phyloP scores from a whole-genome alignment of 352 stramenopile genomes.

The Globisporangium irregulare region DNA sequence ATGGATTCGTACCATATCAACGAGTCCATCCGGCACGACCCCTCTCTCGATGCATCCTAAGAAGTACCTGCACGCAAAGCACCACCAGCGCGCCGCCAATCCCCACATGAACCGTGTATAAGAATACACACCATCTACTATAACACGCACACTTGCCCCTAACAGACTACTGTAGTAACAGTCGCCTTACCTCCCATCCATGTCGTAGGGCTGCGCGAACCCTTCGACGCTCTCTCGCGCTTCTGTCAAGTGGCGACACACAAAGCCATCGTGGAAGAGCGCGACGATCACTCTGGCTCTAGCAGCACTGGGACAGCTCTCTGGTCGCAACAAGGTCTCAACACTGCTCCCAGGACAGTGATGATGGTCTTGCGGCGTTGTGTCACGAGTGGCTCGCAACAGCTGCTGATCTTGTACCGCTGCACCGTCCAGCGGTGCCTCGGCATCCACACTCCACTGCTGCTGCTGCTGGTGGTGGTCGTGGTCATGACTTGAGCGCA shows the following conservation, averaged over 20 bases:
- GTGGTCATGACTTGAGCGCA: not conserved
- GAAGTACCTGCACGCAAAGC: constrained; percentile 45
- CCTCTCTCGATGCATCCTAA: constrained; percentile 53
- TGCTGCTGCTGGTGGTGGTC: not conserved
- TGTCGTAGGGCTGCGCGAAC: constrained; percentile 70
- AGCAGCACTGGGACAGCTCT: not conserved
- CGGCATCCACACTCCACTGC: not conserved
- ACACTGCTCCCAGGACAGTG: not conserved
- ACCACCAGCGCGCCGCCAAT: not conserved
- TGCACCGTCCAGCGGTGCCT: not conserved
- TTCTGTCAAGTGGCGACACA: constrained; percentile 59
- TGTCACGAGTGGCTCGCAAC: not conserved
- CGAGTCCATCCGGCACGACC: constrained; percentile 47
- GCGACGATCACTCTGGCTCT: constrained; percentile 35
- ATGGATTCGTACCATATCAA: constrained; percentile 40
- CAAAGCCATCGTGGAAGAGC: constrained; percentile 64
- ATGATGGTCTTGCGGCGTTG: not conserved
- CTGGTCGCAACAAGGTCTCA: not conserved
- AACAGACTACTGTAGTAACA: not conserved
- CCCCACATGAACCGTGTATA: not conserved
- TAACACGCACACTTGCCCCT: no score
- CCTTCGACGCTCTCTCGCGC: constrained; percentile 53
- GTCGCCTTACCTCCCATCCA: constrained; percentile 46
- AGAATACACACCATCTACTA: not conserved
- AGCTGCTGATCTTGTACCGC: not conserved